Evolutionary conservation across 257 asterid species (phyloP), one percentile per base, ranked within the genome.

Genomic region (Solanum arcanum): DNA sequence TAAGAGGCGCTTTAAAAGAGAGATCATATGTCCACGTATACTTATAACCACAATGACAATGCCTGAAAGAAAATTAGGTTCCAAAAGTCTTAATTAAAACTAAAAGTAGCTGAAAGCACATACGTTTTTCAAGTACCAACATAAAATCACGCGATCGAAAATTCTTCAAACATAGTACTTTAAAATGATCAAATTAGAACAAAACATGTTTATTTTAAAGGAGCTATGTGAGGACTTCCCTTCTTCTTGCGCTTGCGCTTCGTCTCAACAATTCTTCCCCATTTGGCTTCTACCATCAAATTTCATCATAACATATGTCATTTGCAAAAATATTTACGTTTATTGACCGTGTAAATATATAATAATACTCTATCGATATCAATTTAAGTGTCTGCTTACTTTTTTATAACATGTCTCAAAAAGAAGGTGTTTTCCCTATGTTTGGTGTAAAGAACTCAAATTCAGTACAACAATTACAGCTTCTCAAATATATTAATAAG

Each of bases 231-330:
- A 70, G 87, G 89, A 16, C 16, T 7, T 29, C 89, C 89, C 27
- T 88, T 88, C 80, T 86, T 88, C 47, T 23, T 86, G 33, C 77
- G 85, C 82, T 73, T 88, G 4, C n/a, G 64, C 42, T 18, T 78
- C 9, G 46, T 73, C 75, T 59, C 25, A 72, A 44, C 39, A 68
- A 12, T 6, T 37, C 73, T 85, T 44, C 60, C 35, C 8, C 31
- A 12, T 37, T 60, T 9, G 33, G 78, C 89, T 73, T 86, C 86
- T 13, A 87, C 86, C 89, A 87, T 21, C 23, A 86, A 83, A 80
- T 69, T 25, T 15, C 64, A 9, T 27, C 41, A 27, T 15, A 64
- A n/a, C 16, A 64, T n/a, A n/a, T 5, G 33, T 64, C 12, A 64
- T 5, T 3, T 33, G 6, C 9, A 33, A 73, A 35, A 20, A 66